phyloP scores from a whole-genome alignment of 2,329 filamentous ascomycete species.

The Tolypocladium pustulatum region DNA sequence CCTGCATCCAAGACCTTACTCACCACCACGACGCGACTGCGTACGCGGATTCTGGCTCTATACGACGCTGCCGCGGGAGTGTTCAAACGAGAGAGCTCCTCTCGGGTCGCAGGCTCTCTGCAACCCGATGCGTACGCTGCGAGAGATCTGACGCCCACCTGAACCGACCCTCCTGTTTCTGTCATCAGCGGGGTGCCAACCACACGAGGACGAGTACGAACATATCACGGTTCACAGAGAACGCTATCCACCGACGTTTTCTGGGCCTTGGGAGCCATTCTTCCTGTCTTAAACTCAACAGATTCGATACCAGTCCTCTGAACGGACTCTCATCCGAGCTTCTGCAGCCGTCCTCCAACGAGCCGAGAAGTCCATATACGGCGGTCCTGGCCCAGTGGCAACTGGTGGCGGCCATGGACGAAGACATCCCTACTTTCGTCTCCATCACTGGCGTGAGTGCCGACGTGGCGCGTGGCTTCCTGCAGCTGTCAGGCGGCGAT shows the following conservation, averaged over 20 bases:
- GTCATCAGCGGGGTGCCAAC: not conserved
- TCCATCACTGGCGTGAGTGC: conserved; percentile 68
- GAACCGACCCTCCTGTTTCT: not conserved
- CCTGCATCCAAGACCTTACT: not conserved
- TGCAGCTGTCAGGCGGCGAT: conserved; percentile 76
- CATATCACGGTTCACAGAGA: not conserved
- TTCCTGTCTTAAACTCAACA: not conserved
- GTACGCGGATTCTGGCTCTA: not conserved
- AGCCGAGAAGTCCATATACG: not conserved
- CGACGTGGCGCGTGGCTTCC: conserved; percentile 68
- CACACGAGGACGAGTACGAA: not conserved
- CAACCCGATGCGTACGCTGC: not conserved
- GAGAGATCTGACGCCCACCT: not conserved
- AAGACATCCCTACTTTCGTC: conserved; percentile 67
- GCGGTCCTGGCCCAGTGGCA: not conserved
- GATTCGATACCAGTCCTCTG: not conserved
- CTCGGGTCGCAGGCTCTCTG: not conserved
- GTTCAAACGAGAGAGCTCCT: not conserved
- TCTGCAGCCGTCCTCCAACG: not conserved
- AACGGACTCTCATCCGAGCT: not conserved
- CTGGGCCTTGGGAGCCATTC: not conserved
- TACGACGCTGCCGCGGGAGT: not conserved
- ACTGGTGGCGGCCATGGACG: conserved; percentile 43
- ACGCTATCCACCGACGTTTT: no score
- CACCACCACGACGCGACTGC: not conserved